A percentile compares a stretch with the other conserved stretches of the same genome.
These are phyloP conservation scores for Candida dubliniensis DNA, from an alignment of 1,139 yeast species.

Conservation along the genomic window DNA sequence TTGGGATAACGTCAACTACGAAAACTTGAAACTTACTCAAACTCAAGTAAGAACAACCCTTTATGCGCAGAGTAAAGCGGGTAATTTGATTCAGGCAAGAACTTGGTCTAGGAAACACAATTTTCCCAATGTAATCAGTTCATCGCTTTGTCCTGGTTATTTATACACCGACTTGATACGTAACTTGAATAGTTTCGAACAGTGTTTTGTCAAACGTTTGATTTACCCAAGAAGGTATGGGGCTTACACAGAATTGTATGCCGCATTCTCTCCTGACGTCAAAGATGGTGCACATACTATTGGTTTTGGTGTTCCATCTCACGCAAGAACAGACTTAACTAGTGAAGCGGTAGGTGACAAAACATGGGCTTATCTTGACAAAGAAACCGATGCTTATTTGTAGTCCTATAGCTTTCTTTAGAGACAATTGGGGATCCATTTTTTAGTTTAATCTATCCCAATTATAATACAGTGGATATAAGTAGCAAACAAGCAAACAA, in stretches of 20 bases:
- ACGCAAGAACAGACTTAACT: conserved; percentile 14
- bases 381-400: conserved; percentile 12
- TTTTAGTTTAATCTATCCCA: too few species aligned
- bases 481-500: neutral
- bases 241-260: conserved; percentile 25
- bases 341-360: conserved; percentile 16
- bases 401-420: neutral
- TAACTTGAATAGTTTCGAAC: conserved; percentile 16
- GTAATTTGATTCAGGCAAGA: conserved; percentile 41
- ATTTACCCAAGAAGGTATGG: conserved; percentile 16
- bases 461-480: neutral
- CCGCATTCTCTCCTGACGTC: conserved; percentile 22
- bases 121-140: conserved; percentile 36
- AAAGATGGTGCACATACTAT: conserved; percentile 19
- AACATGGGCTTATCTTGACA: conserved; percentile 12
- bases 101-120: conserved; percentile 40
- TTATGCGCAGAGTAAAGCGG: conserved; percentile 53
- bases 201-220: conserved; percentile 4
- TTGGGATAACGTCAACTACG: conserved; percentile 36
- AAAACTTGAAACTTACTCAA: conserved; percentile 8
- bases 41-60: conserved; percentile 5
- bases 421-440: too few species aligned
- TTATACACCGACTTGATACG: conserved; percentile 44
- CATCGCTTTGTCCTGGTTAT: conserved; percentile 49
- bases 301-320: conserved; percentile 25